Base-by-base conservation (phyloP, 495 filamentous ascomycete species). In the Polyplosphaeria fusca region DNA sequence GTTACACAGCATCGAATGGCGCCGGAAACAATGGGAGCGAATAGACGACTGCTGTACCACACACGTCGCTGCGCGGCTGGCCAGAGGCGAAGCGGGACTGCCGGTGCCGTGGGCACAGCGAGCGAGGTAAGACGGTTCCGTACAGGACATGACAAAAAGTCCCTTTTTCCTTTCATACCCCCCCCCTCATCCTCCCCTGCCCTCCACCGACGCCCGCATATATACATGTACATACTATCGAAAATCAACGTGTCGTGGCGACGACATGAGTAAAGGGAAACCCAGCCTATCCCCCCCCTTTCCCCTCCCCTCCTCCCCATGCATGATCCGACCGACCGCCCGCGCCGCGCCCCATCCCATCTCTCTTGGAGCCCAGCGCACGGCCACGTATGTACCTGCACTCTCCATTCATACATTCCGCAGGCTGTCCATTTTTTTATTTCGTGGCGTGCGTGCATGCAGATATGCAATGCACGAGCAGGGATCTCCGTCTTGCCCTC, bases 1-100 rank as follows among this genome's bases (percentile, higher is more conserved):
- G 55, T 59, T 42, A 32, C 56, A 53, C 56, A 13, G 22, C 54
- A 47, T 43, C 30, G 9, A 9, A n/a, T 7, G 30, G n/a, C 30
- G 39, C 30, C n/a, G 30, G 7, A 35, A 9, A 35, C 30, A n/a
- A 19, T 42, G 39, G 9, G n/a, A n/a, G n/a, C n/a, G n/a, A n/a
- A n/a, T n/a, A n/a, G n/a, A n/a, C n/a, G n/a, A n/a, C n/a, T n/a
- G n/a, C n/a, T n/a, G n/a, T n/a, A n/a, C n/a, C n/a, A n/a, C n/a
- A n/a, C n/a, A n/a, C n/a, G n/a, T n/a, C n/a, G n/a, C n/a, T n/a
- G n/a, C n/a, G n/a, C n/a, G n/a, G n/a, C n/a, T n/a, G n/a, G n/a
- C n/a, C n/a, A n/a, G n/a, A n/a, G n/a, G n/a, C n/a, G n/a, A n/a
- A n/a, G n/a, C n/a, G n/a, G n/a, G n/a, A n/a, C 9, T 11, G 39